Evolutionary conservation across 139 green algal species (phyloP).

Genomic region (Micractinium sp.): DNA sequence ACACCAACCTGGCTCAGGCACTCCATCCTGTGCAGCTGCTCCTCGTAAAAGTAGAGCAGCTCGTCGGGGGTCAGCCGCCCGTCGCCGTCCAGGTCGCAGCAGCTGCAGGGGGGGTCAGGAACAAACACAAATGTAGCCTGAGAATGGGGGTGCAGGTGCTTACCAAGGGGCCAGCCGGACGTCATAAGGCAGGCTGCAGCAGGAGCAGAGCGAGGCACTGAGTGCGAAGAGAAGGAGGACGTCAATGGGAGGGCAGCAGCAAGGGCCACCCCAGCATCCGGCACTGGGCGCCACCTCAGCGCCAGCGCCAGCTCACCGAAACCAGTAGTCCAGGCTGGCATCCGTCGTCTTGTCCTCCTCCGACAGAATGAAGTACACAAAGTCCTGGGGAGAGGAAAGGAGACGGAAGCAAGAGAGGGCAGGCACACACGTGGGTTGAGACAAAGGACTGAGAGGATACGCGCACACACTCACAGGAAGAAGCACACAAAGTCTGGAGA

Average conservation of each 20-base stretch:
- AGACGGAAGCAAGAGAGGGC: background rate
- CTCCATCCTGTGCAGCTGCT: constrained; percentile 99
- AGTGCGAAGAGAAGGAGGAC: background rate
- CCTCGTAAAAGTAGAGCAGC: constrained; percentile 95
- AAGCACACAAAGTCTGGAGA: too few relatives aligned
- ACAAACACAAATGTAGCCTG: too few relatives aligned
- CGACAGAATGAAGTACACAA: constrained; percentile 99
- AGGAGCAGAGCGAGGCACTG: constrained; percentile 18
- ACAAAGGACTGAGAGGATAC: too few relatives aligned
- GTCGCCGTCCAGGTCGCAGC: constrained; percentile 94
- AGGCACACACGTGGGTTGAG: too few relatives aligned
- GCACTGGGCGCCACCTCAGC: background rate
- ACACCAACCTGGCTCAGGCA: constrained; percentile 69
- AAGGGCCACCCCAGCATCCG: background rate
- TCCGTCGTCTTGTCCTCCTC: constrained; percentile 99
- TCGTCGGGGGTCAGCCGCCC: constrained; percentile 68
- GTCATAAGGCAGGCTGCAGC: constrained; percentile 92
- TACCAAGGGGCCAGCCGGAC: constrained; percentile 81
- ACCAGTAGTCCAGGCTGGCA: constrained; percentile 96
- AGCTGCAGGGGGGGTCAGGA: constrained; percentile 49
- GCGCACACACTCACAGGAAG: too few relatives aligned
- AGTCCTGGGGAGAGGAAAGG: constrained; percentile 77
- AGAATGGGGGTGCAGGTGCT: too few relatives aligned
- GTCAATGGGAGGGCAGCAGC: background rate
- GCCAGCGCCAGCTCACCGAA: constrained; percentile 53